These are phyloP conservation scores for Rhodofomes roseus DNA, from an alignment of 1,284 basidiomycete species.

Conservation along the genomic window DNA sequence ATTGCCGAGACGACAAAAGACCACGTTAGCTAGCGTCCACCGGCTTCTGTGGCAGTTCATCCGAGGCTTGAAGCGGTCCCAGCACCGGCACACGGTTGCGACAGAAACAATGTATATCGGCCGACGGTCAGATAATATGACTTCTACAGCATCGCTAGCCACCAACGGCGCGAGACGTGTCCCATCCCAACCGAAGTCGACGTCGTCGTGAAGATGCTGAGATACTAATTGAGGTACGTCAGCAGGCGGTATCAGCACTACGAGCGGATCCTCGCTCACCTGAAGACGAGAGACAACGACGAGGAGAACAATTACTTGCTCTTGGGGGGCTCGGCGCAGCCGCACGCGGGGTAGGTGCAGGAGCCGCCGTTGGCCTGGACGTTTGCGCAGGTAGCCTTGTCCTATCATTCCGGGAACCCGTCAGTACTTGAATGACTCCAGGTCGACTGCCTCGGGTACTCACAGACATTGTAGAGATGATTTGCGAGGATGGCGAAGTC, in stretches of 20 bases:
- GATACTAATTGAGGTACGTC: not conserved
- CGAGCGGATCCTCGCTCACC: no score
- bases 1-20: no score
- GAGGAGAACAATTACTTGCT: not conserved
- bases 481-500: not conserved
- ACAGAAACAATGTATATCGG: not conserved
- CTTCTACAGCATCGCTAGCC: not conserved
- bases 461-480: not conserved
- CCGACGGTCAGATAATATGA: not conserved
- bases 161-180: not conserved
- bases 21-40: no score
- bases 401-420: not conserved
- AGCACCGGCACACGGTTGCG: no score
- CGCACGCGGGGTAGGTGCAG: slow-evolving; percentile 1
- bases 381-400: slow-evolving; percentile 2
- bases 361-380: slow-evolving; percentile 1
- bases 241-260: no score
- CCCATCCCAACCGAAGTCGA: not conserved
- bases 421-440: not conserved
- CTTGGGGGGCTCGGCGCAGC: slow-evolving; percentile 3
- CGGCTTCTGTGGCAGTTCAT: no score
- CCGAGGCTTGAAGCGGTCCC: no score
- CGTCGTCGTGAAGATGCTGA: not conserved
- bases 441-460: not conserved
- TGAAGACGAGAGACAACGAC: not conserved